A percentile compares a stretch with the other conserved stretches of the same genome.
Conservation (phyloP, 495 filamentous ascomycete species). For the Aspergillus egyptiacus region DNA sequence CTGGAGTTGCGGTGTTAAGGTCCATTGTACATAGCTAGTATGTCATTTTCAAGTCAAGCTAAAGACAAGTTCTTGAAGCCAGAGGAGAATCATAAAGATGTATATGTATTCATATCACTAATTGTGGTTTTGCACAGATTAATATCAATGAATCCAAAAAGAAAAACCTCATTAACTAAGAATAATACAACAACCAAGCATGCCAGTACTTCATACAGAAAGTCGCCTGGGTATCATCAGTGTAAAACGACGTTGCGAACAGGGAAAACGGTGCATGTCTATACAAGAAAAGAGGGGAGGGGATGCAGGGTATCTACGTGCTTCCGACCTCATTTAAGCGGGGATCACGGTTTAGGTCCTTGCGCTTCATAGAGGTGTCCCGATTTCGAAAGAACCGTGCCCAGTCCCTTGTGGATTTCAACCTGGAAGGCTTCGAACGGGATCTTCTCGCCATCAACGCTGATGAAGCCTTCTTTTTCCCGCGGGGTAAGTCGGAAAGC, state of each 20-base stretch:
- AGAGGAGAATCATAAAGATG: constrained; percentile 1
- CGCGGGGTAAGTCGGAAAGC: constrained; percentile 81
- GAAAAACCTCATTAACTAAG: constrained; percentile 4
- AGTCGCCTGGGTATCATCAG: constrained; percentile 41
- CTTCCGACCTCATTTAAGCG: no score
- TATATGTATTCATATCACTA: constrained; percentile 2
- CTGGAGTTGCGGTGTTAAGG: no score
- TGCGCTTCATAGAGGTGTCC: constrained; percentile 67
- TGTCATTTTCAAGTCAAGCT: no score
- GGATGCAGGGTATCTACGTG: neutral
- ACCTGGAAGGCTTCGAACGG: constrained; percentile 86
- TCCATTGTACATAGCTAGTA: no score
- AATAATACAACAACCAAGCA: constrained; percentile 13
- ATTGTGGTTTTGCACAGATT: no score
- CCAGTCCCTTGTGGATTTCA: constrained; percentile 79
- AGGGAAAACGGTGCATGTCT: neutral
- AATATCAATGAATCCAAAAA: no score
- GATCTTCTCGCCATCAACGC: constrained; percentile 84
- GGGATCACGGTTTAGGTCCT: constrained; percentile 38
- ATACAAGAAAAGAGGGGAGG: constrained; percentile 8
- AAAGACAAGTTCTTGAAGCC: no score
- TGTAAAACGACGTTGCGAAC: constrained; percentile 8
- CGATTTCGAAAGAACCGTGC: constrained; percentile 71
- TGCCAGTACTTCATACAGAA: constrained; percentile 17
- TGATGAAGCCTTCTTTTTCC: constrained; percentile 70